Percentiles rank a stretch among this genome's conserved stretches.
These are phyloP conservation scores for Ulmus americana DNA, from an alignment of 331 rosid species.

Conservation along the genomic window DNA sequence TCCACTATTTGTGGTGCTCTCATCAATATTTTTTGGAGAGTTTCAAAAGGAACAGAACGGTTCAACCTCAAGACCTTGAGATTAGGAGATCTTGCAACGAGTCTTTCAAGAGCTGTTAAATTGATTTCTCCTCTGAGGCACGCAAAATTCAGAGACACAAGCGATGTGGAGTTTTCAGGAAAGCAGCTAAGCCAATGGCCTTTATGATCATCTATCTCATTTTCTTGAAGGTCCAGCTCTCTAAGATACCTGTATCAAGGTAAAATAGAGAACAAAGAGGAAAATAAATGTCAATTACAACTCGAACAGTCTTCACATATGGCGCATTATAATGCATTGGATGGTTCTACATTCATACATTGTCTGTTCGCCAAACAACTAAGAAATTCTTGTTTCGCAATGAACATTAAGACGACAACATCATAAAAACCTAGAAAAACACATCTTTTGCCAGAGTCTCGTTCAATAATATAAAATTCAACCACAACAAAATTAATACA, in stretches of 20 bases:
- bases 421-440: too few relatives aligned
- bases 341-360: neutral
- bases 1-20: conserved; percentile 72
- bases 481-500: neutral
- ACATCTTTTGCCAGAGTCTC: too few relatives aligned
- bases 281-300: neutral
- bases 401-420: too few relatives aligned
- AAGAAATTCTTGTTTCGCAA: neutral
- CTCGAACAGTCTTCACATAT: neutral
- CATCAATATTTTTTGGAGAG: conserved; percentile 50
- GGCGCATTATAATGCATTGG: neutral
- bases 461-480: neutral
- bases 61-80: conserved; percentile 70
- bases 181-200: conserved; percentile 93
- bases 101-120: conserved; percentile 69
- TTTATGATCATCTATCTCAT: conserved; percentile 69
- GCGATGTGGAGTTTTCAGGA: conserved; percentile 76
- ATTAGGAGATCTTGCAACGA: conserved; percentile 79
- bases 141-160: conserved; percentile 77
- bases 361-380: neutral
- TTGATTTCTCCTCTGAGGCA: conserved; percentile 84
- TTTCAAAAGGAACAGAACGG: conserved; percentile 59
- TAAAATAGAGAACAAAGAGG: conserved; percentile 1
- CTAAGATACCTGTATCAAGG: conserved; percentile 47
- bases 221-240: conserved; percentile 95